Base-by-base conservation (phyloP, 2,329 filamentous ascomycete species). In the Fusarium torreyae region DNA sequence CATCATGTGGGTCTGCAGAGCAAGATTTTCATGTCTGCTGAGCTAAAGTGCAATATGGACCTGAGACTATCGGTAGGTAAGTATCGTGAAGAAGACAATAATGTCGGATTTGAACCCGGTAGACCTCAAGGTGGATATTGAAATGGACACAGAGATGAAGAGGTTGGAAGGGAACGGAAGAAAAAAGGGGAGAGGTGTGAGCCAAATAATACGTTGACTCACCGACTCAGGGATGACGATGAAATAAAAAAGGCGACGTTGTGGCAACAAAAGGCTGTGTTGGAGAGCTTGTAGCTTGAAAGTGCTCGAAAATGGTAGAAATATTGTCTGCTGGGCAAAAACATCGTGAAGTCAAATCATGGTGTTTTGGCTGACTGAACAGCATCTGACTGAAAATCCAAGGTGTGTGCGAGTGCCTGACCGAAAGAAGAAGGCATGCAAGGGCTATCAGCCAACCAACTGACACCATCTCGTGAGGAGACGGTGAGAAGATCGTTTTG, bases 1-100 rank as follows among this genome's bases (percentile, higher is more conserved):
- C 28, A 6, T 31, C 28, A 17, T 36, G 50, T 55, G 62, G 66
- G 61, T 49, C 63, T 20, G 42, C 24, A 31, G 28, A 40, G 34
- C 20, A 63, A 62, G 68, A 69, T 72, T 66, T 74, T 71, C 56
- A 63, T 58, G 72, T 74, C 72, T 66, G 63, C 57, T 74, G 71
- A 74, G 68, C 65, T 48, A 44, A 57, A 63, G 56, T 48, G 43
- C 34, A 55, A 55, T 56, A 44, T 13, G 17, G 43, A 18, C 28
- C 28, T 31, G 22, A 45, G 24, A 40, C n/a, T 40, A 33, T 50
- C 53, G 44, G 43, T 40, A 50, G 13, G 33, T 49, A 48, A 43
- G 56, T 64, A 52, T 65, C 52, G 45, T 59, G 60, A 55, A 49
- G 39, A 36, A 38, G 48, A 44, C 39, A 55, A 67, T 61, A 63